These are phyloP conservation scores for Hypoxylon lienhwacheense DNA, from an alignment of 495 filamentous ascomycete species.

Conservation along the genomic window DNA sequence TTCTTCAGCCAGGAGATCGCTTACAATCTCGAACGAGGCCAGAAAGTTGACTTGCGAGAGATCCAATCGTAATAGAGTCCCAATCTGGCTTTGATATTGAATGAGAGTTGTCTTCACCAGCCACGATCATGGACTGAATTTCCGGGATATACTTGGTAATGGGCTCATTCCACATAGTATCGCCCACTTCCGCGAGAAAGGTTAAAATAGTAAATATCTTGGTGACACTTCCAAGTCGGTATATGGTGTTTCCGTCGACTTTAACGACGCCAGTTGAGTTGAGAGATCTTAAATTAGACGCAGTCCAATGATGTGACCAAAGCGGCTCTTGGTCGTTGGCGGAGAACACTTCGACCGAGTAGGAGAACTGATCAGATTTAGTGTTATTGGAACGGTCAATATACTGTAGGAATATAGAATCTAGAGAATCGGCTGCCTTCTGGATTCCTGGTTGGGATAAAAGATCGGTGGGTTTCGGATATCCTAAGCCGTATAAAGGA, in stretches of 20 bases:
- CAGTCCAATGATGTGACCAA: conserved; percentile 53
- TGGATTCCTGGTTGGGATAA: conserved; percentile 30
- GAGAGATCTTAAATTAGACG: conserved; percentile 43
- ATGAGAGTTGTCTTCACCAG: conserved; percentile 45
- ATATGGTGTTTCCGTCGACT: conserved; percentile 50
- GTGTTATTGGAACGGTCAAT: conserved; percentile 44
- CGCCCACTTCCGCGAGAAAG: conserved; percentile 44
- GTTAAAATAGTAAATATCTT: conserved; percentile 54
- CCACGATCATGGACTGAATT: conserved; percentile 42
- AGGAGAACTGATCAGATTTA: conserved; percentile 47
- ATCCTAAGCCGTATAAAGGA: conserved; percentile 53
- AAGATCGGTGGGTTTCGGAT: conserved; percentile 46
- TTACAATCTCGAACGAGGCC: conserved; percentile 52
- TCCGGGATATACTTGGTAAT: conserved; percentile 59
- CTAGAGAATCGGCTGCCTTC: conserved; percentile 32
- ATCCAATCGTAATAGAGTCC: conserved; percentile 58
- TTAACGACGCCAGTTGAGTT: conserved; percentile 44
- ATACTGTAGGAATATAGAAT: conserved; percentile 36
- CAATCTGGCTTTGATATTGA: conserved; percentile 49
- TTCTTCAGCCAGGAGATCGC: not conserved
- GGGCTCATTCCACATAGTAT: conserved; percentile 43
- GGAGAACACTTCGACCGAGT: conserved; percentile 53
- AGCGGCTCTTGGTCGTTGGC: conserved; percentile 44
- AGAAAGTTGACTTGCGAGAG: conserved; percentile 56
- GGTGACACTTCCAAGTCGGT: conserved; percentile 53